These are phyloP conservation scores for Castanea crenata DNA, from an alignment of 306 rosid species.

Conservation along the genomic window DNA sequence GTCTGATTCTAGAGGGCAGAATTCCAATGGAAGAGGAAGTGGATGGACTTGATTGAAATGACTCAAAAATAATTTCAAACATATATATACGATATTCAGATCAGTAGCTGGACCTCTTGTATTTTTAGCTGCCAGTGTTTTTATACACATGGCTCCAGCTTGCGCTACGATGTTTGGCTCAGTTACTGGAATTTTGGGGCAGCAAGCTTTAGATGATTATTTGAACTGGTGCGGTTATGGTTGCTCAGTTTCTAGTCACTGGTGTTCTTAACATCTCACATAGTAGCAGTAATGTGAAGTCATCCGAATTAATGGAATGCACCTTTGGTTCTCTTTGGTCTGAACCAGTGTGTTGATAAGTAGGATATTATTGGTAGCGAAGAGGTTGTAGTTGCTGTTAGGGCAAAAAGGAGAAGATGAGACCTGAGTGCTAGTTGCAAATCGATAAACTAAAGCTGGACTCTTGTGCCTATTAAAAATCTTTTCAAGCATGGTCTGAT, in stretches of 20 bases:
- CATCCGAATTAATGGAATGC: not conserved
- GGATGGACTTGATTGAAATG: conserved; percentile 52
- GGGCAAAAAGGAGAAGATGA: not conserved
- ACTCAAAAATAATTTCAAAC: not conserved
- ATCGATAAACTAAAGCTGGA: not conserved
- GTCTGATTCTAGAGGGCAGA: conserved; percentile 65
- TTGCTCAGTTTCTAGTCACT: conserved; percentile 20
- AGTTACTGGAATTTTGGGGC: not conserved
- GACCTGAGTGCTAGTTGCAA: not conserved
- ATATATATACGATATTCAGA: not conserved
- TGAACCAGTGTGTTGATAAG: not conserved
- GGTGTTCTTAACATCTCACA: conserved; percentile 17
- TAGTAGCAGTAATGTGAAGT: conserved; percentile 24
- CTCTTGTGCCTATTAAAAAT: not conserved
- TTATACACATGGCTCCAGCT: not conserved
- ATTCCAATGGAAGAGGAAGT: conserved; percentile 67
- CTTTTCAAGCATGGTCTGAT: not conserved
- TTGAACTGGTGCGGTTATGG: conserved; percentile 19
- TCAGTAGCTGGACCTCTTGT: not conserved
- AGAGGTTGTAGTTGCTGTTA: not conserved
- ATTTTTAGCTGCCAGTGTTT: conserved; percentile 8
- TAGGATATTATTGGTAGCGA: not conserved
- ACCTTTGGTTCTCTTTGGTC: not conserved
- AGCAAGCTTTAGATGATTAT: not conserved
- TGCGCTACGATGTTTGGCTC: not conserved